Base-by-base conservation (phyloP, 345 rosid species). In the Tarenaya hassleriana region DNA sequence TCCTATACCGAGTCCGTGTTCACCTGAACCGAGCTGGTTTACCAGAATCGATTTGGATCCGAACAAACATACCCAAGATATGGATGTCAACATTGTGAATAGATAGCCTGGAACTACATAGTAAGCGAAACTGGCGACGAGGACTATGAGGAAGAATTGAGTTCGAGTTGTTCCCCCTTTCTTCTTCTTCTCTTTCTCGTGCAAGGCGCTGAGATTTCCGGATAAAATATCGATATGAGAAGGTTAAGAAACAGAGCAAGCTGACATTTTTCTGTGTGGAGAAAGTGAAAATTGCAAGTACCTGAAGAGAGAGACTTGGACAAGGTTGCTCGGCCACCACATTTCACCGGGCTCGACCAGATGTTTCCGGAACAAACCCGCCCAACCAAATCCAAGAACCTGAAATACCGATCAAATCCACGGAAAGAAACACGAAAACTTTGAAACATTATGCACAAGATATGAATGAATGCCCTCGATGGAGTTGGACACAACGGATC, bases 311-410 rank as follows among this genome's bases (percentile, higher is more conserved):
- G 90, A 88, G 53, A 84, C 96, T 56, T 79, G 86, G 56, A 88
- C 89, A 37, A 88, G 64, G 67, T 79, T 79, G 41, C 35, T 3
- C 0, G 96, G 96, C 96, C 96, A 84, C 96, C 96, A 87, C 94
- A 87, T 87, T 20, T 75, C 96, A 45, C 74, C 85, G 7, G 96
- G 96, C 65, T 88, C 96, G 21, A 88, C 82, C 48, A 88, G 75
- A 46, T 81, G 81, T 47, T 70, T 68, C 38, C 94, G 54, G 72
- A 79, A 88, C 37, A 84, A 27, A 39, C 90, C 96, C 13, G 94
- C 96, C 94, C 94, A 88, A 4, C 96, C 96, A 60, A 81, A 88
- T 17, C 94, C 90, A 34, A 87, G 68, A 16, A 87, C 61, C 95
- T 86, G n/a, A n/a, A n/a, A n/a, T n/a, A n/a, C n/a, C n/a, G 3